These are phyloP conservation scores for Pilobolus umbonatus DNA, from an alignment of 192 early-diverging fungal genomes.

Conservation along the genomic window DNA sequence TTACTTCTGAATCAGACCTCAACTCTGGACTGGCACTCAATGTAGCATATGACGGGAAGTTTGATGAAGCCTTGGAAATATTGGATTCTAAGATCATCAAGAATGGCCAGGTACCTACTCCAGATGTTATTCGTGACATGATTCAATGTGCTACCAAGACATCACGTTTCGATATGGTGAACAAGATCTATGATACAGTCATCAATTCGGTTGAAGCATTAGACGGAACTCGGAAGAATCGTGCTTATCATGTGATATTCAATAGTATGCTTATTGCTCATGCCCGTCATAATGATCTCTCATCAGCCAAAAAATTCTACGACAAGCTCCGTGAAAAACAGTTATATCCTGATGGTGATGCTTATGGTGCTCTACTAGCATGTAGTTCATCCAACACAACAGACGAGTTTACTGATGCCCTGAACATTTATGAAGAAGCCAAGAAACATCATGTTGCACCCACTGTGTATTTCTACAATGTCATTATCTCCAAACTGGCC, in stretches of 20 bases:
- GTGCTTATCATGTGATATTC: conserved; percentile 6
- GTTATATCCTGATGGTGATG: conserved; percentile 39
- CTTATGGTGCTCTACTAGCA: conserved; percentile 46
- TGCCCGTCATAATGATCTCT: conserved; percentile 40
- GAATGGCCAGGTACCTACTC: conserved; percentile 21
- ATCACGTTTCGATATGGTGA: conserved; percentile 9
- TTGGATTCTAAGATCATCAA: conserved; percentile 23
- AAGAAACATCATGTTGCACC: conserved; percentile 45
- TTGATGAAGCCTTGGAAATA: conserved; percentile 20
- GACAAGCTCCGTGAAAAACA: conserved; percentile 15
- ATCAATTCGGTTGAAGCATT: conserved; percentile 1
- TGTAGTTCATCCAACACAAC: conserved; percentile 35
- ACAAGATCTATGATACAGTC: conserved; percentile 17
- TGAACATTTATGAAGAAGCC: conserved; percentile 48
- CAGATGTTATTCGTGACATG: conserved; percentile 31
- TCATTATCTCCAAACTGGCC: conserved; percentile 51
- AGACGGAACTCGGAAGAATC: neutral
- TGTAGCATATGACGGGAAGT: conserved; percentile 14
- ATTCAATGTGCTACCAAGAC: conserved; percentile 25
- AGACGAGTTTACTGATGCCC: conserved; percentile 45
- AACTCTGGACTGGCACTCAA: conserved; percentile 18
- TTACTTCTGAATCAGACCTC: conserved; percentile 18
- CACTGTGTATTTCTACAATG: conserved; percentile 54
- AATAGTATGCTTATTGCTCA: conserved; percentile 46
- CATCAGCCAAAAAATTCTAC: conserved; percentile 42